A percentile compares a stretch with the other conserved stretches of the same genome.
phyloP scores from a whole-genome alignment of 768 basidiomycete genomes.

The Boletus pseudo-olivaceus region DNA sequence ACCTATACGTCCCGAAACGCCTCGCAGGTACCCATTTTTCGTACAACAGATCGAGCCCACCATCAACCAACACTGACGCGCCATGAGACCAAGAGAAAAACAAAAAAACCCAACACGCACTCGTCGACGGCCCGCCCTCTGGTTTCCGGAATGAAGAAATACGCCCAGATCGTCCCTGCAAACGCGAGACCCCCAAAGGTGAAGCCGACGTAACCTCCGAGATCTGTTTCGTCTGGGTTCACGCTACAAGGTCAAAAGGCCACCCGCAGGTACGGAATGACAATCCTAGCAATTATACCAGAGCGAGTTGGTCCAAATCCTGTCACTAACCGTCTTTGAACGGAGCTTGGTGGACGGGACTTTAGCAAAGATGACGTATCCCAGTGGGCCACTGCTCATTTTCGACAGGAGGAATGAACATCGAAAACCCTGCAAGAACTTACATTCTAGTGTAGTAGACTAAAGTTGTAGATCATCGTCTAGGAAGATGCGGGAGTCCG shows the following conservation, averaged over 20 bases:
- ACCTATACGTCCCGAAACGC: conserved; percentile 17
- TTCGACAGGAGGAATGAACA: not conserved
- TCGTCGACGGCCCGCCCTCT: conserved; percentile 27
- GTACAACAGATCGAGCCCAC: conserved; percentile 30
- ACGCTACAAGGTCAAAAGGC: conserved; percentile 8
- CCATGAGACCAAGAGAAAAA: not conserved
- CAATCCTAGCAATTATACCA: conserved; percentile 25
- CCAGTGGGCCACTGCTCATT: conserved; percentile 23
- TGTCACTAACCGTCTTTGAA: conserved; percentile 28
- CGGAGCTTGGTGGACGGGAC: conserved; percentile 30
- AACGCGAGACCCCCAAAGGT: conserved; percentile 26
- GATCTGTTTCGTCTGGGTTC: conserved; percentile 26
- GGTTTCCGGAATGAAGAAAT: conserved; percentile 28
- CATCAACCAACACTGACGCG: not conserved
- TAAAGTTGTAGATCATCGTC: conserved; percentile 32
- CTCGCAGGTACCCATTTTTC: conserved; percentile 29
- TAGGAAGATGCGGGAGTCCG: not conserved
- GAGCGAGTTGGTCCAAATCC: conserved; percentile 25
- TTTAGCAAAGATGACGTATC: conserved; percentile 27
- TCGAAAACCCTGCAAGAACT: not conserved
- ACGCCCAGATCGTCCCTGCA: conserved; percentile 21
- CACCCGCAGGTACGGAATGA: conserved; percentile 28
- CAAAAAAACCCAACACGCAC: conserved; percentile 9
- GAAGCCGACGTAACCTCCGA: conserved; percentile 28
- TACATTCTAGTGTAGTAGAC: conserved; percentile 27